Evolutionary conservation across 495 filamentous ascomycete species (phyloP), one percentile per base, ranked within the genome.

Genomic region (Podospora bellae-mahoneyi): DNA sequence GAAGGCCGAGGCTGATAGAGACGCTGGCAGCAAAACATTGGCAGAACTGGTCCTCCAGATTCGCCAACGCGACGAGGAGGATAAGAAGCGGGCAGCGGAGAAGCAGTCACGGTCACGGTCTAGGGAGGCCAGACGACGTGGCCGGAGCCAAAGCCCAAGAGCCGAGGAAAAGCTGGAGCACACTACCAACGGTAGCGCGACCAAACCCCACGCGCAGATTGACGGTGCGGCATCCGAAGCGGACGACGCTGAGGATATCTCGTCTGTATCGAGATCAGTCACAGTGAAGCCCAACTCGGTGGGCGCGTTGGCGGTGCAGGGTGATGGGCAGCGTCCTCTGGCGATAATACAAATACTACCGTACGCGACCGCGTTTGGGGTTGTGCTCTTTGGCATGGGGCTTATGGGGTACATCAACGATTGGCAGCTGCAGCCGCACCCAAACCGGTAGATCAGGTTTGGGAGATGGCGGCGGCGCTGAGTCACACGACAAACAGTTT

Each of bases 371-470:
- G 93, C 97, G 82, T 79, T 97, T 26, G 91, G 92, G 5, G 94
- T 99, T 5, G 92, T 98, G 62, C 78, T 97, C 60, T 77, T 97
- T 69, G 95, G 95, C 18, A 89, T 97, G 74, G 91, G 92, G 32
- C 76, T 97, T 62, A 99, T 99, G 95, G 92, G 91, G 57, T 96
- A 92, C 80, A 82, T 99, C 70, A 99, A 99, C 76, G 90, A 89
- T 56, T 96, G 91, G 90, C 88, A 91, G 77, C 71, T 78, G 18
- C 78, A 82, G 62, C 70, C 77, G 23, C 39, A 48, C 39, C 15
- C 39, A 3, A 48, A 48, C 39, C 39, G 39, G 39, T 48, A 48
- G 39, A 48, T 48, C 39, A 78, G 62, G 53, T 54, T 73, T 57
- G 72, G 73, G 15, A 65, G 62, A 18, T 57, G 18, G 34, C 0